Base-by-base conservation (phyloP, 106 monocot genomes). In the Dendrobium chrysotoxum region DNA sequence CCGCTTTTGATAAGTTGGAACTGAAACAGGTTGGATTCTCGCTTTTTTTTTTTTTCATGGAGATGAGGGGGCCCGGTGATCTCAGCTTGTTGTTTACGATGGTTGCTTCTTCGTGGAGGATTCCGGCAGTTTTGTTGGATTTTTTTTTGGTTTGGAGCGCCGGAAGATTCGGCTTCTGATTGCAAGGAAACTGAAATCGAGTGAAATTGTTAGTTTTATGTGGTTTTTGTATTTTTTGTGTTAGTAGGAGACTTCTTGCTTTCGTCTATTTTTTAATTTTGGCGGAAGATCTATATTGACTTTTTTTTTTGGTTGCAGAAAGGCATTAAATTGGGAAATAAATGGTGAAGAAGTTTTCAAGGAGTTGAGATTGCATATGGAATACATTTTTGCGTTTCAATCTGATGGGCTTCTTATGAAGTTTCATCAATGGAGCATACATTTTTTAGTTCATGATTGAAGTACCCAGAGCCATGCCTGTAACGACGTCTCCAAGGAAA, bases 101-200 rank as follows among this genome's bases (percentile, higher is more conserved):
- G 25, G 10, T 23, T 47, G 47, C 76, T 46, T 47, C 47, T 76
- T 47, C 15, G 23, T 74, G n/a, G 41, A 65, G 15, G 17, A 44
- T 76, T 81, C 15, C 58, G 21, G 39, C 75, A 6, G 25, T 80
- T 77, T 77, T 39, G 50, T 17, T 7, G 53, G 76, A 81, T 80
- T 81, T 81, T 50, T 66, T 53, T 77, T 85, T 81, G 80, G 81
- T 42, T 66, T 30, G 77, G 42, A 40, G 54, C 4, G 81, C 39
- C 28, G 53, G 66, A 44, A 70, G 77, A 20, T 77, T 64, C 28
- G 42, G n/a, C 3, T 80, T 40, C 26, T 30, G 26, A 21, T 79
- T 70, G 12, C 71, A 71, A 35, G 5, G 15, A 6, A 15, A 0
- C 15, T 31, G 71, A 71, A 71, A 35, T 38, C 41, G 40, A 74